phyloP scores from a whole-genome alignment of 768 basidiomycete species.

The Hypholoma sublateritium region DNA sequence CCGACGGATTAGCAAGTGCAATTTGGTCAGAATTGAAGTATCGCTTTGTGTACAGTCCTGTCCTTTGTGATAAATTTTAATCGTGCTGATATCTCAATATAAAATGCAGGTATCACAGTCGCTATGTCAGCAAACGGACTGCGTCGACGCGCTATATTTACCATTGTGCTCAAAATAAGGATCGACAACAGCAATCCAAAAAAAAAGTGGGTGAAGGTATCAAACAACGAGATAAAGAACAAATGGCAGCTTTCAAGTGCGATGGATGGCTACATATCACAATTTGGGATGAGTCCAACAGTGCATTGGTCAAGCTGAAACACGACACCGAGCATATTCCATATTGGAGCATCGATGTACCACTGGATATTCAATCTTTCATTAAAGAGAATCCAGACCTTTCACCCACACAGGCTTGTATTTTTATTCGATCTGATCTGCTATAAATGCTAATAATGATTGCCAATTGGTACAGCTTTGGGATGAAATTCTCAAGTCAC shows the following conservation, averaged over 20 bases:
- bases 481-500: too few species aligned
- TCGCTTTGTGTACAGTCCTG: not conserved
- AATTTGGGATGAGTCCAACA: not conserved
- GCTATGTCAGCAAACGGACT: not conserved
- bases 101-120: constrained; percentile 9
- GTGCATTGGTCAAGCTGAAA: constrained; percentile 10
- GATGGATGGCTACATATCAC: constrained; percentile 23
- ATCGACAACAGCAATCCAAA: constrained; percentile 21
- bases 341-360: constrained; percentile 22
- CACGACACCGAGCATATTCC: constrained; percentile 23
- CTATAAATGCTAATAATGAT: too few species aligned
- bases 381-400: constrained; percentile 1
- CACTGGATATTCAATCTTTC: constrained; percentile 3
- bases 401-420: not conserved
- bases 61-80: too few species aligned
- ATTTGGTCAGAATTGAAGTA: not conserved
- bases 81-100: not conserved
- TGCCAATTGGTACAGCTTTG: too few species aligned
- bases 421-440: too few species aligned
- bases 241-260: constrained; percentile 24
- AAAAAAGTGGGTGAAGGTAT: constrained; percentile 12
- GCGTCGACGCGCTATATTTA: constrained; percentile 5
- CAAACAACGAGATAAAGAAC: constrained; percentile 21
- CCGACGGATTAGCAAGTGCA: not conserved
- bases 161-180: too few species aligned